Base-by-base conservation (phyloP, 2,329 filamentous ascomycete genomes). In the Immersiporthe knoxdaviesiana region DNA sequence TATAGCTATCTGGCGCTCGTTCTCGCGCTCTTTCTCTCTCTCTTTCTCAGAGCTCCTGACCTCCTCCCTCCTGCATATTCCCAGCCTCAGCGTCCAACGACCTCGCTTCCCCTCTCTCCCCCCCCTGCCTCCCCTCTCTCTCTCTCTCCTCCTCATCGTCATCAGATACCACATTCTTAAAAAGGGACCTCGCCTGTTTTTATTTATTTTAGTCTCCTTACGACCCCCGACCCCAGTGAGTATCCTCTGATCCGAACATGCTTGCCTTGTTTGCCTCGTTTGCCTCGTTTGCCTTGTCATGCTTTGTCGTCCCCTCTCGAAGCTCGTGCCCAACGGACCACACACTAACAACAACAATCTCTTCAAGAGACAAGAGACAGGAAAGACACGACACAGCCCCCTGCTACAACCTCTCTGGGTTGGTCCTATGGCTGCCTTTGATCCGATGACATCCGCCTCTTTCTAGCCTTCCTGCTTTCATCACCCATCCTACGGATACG, bases 1-100 rank as follows among this genome's bases (percentile, higher is more conserved):
- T 58, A 44, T 47, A 24, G 52, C 52, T 54, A 35, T 71, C 64
- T 69, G 60, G 60, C 64, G 64, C 63, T 35, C 35, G 35, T 8
- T 35, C 35, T 35, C 35, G 4, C 35, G n/a, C n/a, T n/a, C n/a
- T n/a, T n/a, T n/a, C n/a, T n/a, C n/a, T n/a, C n/a, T n/a, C n/a
- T n/a, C n/a, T n/a, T n/a, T n/a, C n/a, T n/a, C n/a, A n/a, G n/a
- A 35, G 35, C 35, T 35, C 35, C 8, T 8, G 35, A 35, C 64
- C 64, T 32, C 41, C 61, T 60, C 32, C 41, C 39, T 63, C 30
- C 56, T 50, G 30, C 27, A n/a, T 32, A 21, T 3, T 37, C 2
- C 58, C 58, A 37, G 21, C 58, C 18, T 39, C 35, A 30, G 27
- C 35, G 39, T n/a, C 30, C 16, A 30, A 10, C 54, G 24, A 35